Evolutionary conservation across 108 stramenopile species (phyloP).

Genomic region (Cyclotella choctawhatcheeana): DNA sequence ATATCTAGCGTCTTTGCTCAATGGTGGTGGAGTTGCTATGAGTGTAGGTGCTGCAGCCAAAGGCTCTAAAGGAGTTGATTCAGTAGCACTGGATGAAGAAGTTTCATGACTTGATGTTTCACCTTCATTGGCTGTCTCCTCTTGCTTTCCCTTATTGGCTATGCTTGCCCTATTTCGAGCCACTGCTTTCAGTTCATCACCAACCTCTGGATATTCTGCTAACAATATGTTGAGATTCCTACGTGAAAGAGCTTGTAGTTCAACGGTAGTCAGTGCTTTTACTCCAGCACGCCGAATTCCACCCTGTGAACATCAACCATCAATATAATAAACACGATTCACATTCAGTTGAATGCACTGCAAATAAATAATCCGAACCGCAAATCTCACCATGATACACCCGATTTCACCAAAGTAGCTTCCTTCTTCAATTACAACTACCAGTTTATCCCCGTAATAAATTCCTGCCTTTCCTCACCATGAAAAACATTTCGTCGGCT

Average conservation of each 20-base stretch:
- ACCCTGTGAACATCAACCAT: background rate
- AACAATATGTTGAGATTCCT: slow-evolving; percentile 40
- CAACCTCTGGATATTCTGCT: slow-evolving; percentile 46
- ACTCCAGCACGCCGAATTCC: slow-evolving; percentile 46
- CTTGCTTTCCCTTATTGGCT: slow-evolving; percentile 15
- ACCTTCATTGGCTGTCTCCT: background rate
- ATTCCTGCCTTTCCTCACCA: slow-evolving; percentile 45
- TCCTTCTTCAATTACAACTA: slow-evolving; percentile 45
- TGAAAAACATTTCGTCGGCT: slow-evolving; percentile 61
- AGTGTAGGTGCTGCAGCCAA: background rate
- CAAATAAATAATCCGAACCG: too few species aligned
- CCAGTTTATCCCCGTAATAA: slow-evolving; percentile 34
- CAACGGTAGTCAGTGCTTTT: slow-evolving; percentile 38
- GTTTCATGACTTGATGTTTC: slow-evolving; percentile 1
- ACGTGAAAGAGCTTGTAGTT: slow-evolving; percentile 37
- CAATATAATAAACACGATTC: too few species aligned
- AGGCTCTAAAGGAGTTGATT: background rate
- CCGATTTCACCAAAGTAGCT: slow-evolving; percentile 61
- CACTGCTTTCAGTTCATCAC: slow-evolving; percentile 44
- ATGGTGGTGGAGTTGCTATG: background rate
- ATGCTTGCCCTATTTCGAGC: slow-evolving; percentile 29
- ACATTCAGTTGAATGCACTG: too few species aligned
- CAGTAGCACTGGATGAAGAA: background rate
- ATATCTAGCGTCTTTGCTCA: slow-evolving; percentile 2
- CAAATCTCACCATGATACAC: slow-evolving; percentile 44